Evolutionary conservation across 2,329 filamentous ascomycete genomes (phyloP).

Genomic region (Calonectria crousiana): DNA sequence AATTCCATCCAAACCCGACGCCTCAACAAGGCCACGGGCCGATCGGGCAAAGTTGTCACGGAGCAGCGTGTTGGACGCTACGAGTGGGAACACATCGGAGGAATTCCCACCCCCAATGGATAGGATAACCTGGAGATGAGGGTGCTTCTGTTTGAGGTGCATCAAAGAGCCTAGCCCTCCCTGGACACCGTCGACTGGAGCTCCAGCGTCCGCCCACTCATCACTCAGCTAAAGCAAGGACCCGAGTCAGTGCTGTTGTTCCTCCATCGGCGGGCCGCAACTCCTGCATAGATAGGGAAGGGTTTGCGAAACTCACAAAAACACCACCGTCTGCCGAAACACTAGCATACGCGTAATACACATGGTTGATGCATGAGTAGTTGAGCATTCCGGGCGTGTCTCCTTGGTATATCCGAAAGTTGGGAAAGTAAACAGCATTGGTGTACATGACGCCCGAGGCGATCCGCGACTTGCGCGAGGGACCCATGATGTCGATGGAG

Average conservation of each 20-base stretch:
- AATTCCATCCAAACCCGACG: constrained; percentile 72
- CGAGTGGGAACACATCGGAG: constrained; percentile 74
- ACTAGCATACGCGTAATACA: constrained; percentile 87
- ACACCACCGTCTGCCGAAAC: constrained; percentile 79
- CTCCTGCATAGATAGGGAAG: constrained; percentile 13
- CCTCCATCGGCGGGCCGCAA: constrained; percentile 14
- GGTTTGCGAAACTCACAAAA: constrained; percentile 69
- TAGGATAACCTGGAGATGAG: constrained; percentile 79
- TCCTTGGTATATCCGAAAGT: constrained; percentile 78
- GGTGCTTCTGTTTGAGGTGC: constrained; percentile 77
- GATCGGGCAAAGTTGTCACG: constrained; percentile 79
- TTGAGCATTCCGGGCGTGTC: constrained; percentile 81
- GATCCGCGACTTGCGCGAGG: constrained; percentile 60
- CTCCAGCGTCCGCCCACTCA: constrained; percentile 80
- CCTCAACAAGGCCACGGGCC: constrained; percentile 74
- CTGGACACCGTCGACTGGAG: constrained; percentile 77
- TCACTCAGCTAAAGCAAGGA: constrained; percentile 73
- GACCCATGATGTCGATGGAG: constrained; percentile 52
- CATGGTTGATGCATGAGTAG: constrained; percentile 81
- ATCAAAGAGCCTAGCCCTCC: constrained; percentile 81
- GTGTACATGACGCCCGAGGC: constrained; percentile 66
- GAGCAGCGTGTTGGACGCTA: constrained; percentile 70
- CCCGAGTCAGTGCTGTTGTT: constrained; percentile 42
- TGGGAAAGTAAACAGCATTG: constrained; percentile 90
- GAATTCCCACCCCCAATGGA: constrained; percentile 80